Conservation (phyloP, 305 asterid genomes). For the Solanum hybrid region DNA sequence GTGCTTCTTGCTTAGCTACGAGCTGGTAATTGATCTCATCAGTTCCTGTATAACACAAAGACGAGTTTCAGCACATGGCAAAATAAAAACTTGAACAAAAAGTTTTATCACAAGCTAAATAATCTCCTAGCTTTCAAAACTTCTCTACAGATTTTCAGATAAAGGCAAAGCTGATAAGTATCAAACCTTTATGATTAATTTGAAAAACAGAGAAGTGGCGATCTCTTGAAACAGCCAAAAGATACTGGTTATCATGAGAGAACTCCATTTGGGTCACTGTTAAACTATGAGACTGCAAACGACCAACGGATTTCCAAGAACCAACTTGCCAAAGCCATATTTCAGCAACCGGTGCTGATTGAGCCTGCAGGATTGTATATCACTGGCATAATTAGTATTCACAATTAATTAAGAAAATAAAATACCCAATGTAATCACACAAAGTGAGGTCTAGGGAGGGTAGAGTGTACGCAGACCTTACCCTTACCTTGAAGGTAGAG, state of each 20-base stretch:
- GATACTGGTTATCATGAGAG: constrained; percentile 62
- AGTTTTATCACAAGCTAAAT: not conserved
- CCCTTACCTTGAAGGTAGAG: not conserved
- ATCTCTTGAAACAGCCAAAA: constrained; percentile 86
- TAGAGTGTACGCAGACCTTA: not conserved
- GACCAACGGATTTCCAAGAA: constrained; percentile 81
- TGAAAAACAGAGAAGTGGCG: constrained; percentile 78
- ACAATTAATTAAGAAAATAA: not conserved
- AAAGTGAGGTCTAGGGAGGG: not conserved
- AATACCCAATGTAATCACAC: not conserved
- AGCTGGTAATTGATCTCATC: constrained; percentile 50
- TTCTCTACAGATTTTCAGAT: not conserved
- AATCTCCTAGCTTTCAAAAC: not conserved
- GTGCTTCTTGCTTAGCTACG: constrained; percentile 67
- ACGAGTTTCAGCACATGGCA: not conserved
- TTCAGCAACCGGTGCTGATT: constrained; percentile 80
- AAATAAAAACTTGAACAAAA: not conserved
- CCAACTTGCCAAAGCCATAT: constrained; percentile 97
- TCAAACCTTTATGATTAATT: constrained; percentile 51
- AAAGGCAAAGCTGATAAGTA: not conserved
- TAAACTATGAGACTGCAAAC: constrained; percentile 76
- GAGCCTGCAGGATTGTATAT: constrained; percentile 49
- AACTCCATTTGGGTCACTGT: constrained; percentile 92
- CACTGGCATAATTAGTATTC: not conserved
- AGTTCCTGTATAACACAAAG: constrained; percentile 29